Conservation (phyloP, 2,329 filamentous ascomycete genomes). For the Pyrenophora seminiperda region DNA sequence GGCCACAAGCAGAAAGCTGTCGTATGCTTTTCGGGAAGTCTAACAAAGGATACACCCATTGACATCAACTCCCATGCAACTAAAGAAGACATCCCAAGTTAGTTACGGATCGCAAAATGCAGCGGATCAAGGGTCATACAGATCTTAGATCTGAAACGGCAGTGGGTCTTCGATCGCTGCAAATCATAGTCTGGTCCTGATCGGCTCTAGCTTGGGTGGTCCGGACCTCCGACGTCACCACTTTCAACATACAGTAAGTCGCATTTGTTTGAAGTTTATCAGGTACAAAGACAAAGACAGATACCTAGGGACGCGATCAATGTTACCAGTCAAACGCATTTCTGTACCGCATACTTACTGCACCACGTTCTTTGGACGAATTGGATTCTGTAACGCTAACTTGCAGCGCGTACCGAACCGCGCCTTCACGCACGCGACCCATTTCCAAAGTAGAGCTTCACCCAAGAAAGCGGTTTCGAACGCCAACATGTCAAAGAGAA, state of each 20-base stretch:
- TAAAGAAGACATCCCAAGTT: constrained; percentile 1
- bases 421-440: constrained; percentile 21
- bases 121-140: constrained; percentile 24
- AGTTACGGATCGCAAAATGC: constrained; percentile 17
- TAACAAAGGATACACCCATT: too few species aligned
- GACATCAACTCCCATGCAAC: constrained; percentile 2
- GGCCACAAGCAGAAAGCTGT: neutral
- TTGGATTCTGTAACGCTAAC: neutral
- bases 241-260: constrained; percentile 14
- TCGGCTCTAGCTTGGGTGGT: constrained; percentile 24
- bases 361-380: neutral
- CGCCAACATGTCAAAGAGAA: constrained; percentile 34
- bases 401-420: constrained; percentile 2
- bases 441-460: neutral
- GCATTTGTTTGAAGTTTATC: constrained; percentile 6
- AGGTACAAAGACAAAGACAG: constrained; percentile 16
- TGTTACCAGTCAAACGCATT: constrained; percentile 17
- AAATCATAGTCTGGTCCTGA: constrained; percentile 28
- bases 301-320: constrained; percentile 2
- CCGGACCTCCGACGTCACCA: constrained; percentile 37
- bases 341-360: constrained; percentile 1
- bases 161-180: constrained; percentile 21
- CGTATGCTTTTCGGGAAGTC: constrained; percentile 5
- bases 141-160: constrained; percentile 25
- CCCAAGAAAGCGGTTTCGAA: constrained; percentile 7